A percentile compares a stretch with the other conserved stretches of the same genome.
Evolutionary conservation across 306 rosid genomes (phyloP).

Genomic region (Gleditsia sinensis): DNA sequence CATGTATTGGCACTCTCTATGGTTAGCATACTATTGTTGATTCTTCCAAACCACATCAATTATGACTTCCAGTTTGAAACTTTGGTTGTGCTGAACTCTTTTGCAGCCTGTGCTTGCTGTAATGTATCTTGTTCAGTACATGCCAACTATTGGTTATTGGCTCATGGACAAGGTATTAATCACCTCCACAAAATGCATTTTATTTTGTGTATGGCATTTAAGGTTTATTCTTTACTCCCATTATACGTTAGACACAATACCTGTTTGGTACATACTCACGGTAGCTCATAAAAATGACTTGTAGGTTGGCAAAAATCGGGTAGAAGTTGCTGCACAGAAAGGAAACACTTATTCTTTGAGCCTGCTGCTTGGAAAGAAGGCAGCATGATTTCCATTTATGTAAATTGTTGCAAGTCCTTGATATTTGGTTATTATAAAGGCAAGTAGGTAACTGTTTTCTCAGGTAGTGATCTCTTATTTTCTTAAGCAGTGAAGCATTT

Average conservation of each 20-base stretch:
- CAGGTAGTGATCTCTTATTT: too few species aligned
- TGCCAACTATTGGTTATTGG: constrained; percentile 90
- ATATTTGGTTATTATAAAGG: neutral
- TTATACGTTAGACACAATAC: neutral
- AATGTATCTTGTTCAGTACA: constrained; percentile 90
- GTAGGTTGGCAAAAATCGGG: constrained; percentile 80
- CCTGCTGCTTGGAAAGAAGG: constrained; percentile 75
- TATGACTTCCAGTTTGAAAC: constrained; percentile 10
- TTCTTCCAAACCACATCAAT: constrained; percentile 17
- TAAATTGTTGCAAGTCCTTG: constrained; percentile 2
- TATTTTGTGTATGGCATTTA: neutral
- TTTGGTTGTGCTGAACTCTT: constrained; percentile 9
- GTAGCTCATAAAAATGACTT: constrained; percentile 21
- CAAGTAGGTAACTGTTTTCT: too few species aligned
- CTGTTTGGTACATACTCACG: constrained; percentile 9
- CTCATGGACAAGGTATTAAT: constrained; percentile 87
- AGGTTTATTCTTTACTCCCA: neutral
- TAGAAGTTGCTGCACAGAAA: constrained; percentile 79
- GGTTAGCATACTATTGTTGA: neutral
- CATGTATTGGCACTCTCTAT: constrained; percentile 16
- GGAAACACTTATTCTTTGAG: constrained; percentile 75
- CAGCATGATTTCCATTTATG: constrained; percentile 30
- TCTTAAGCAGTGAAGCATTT: too few species aligned
- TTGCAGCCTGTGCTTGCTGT: constrained; percentile 85
- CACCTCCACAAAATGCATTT: constrained; percentile 7